These are phyloP conservation scores for Thalassiosira profunda DNA, from an alignment of 108 stramenopile genomes.

Conservation along the genomic window DNA sequence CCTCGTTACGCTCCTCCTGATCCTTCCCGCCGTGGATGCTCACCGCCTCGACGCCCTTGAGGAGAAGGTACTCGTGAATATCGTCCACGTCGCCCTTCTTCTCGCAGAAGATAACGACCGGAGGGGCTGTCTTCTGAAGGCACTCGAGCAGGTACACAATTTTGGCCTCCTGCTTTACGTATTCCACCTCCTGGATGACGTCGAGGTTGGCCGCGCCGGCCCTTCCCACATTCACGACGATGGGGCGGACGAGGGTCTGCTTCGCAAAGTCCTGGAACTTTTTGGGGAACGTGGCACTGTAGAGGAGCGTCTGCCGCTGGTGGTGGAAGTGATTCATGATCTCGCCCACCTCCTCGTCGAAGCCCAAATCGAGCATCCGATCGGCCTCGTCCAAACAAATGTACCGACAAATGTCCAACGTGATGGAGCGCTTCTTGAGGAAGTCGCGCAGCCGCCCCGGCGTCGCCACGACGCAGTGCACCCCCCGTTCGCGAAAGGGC, in stretches of 20 bases:
- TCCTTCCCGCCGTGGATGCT: constrained; percentile 99
- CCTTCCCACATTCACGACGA: constrained; percentile 98
- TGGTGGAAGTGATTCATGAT: constrained; percentile 98
- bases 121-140: constrained; percentile 98
- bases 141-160: constrained; percentile 97
- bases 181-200: constrained; percentile 99
- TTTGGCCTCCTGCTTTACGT: constrained; percentile 98
- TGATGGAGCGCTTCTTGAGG: constrained; percentile 87
- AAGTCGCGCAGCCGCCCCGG: constrained; percentile 96
- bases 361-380: constrained; percentile 97
- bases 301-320: constrained; percentile 98
- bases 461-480: constrained; percentile 97
- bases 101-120: constrained; percentile 98
- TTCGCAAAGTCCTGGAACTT: constrained; percentile 99
- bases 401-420: constrained; percentile 91
- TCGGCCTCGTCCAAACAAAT: constrained; percentile 99
- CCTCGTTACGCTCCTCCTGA: constrained; percentile 98
- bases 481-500: constrained; percentile 68
- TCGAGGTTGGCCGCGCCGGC: constrained; percentile 99
- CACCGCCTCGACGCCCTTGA: constrained; percentile 98
- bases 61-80: constrained; percentile 97
- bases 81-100: constrained; percentile 98
- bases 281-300: constrained; percentile 98
- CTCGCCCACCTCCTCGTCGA: constrained; percentile 97
- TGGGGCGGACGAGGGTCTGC: constrained; percentile 92